Percentiles rank a stretch among this genome's conserved stretches.
phyloP scores from a whole-genome alignment of 2,329 filamentous ascomycete genomes.

The Westerdykella sp. region DNA sequence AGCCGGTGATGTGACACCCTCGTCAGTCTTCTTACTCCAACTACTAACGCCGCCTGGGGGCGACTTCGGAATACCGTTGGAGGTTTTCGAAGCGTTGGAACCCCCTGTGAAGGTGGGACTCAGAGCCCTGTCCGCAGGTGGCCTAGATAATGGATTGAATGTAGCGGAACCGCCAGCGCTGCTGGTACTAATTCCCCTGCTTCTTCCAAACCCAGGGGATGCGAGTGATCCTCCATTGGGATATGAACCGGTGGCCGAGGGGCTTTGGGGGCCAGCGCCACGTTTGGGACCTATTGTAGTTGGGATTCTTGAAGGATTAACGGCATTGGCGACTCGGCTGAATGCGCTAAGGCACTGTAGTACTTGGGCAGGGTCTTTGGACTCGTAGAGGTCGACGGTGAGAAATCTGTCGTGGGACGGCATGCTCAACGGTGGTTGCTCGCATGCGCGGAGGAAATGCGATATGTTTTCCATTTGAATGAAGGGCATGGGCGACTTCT shows the following conservation, averaged over 20 bases:
- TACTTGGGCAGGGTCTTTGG: slow-evolving; percentile 93
- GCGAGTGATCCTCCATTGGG: slow-evolving; percentile 19
- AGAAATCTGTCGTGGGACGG: slow-evolving; percentile 93
- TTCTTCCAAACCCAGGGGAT: slow-evolving; percentile 27
- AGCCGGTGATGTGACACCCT: slow-evolving; percentile 74
- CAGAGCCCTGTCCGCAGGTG: slow-evolving; percentile 31
- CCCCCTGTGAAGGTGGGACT: slow-evolving; percentile 45
- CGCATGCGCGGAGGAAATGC: slow-evolving; percentile 85
- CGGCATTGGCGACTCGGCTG: slow-evolving; percentile 72
- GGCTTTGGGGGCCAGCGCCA: slow-evolving; percentile 40
- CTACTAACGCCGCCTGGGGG: slow-evolving; percentile 61
- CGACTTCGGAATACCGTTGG: slow-evolving; percentile 43
- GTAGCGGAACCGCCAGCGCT: slow-evolving; percentile 39
- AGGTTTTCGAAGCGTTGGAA: slow-evolving; percentile 54
- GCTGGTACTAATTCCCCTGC: slow-evolving; percentile 42
- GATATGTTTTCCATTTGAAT: slow-evolving; percentile 99
- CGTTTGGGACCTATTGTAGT: slow-evolving; percentile 68
- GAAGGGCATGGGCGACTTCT: slow-evolving; percentile 90
- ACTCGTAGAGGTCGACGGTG: slow-evolving; percentile 92
- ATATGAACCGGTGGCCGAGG: slow-evolving; percentile 24
- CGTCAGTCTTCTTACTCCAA: slow-evolving; percentile 83
- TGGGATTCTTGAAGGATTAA: slow-evolving; percentile 69
- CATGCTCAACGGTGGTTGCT: slow-evolving; percentile 75
- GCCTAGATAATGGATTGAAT: slow-evolving; percentile 40
- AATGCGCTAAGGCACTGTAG: slow-evolving; percentile 88